Evolutionary conservation across 164 flowering plant genomes (phyloP), one percentile per base, ranked within the genome.

Genomic region (Magnolia kwangsiensis): DNA sequence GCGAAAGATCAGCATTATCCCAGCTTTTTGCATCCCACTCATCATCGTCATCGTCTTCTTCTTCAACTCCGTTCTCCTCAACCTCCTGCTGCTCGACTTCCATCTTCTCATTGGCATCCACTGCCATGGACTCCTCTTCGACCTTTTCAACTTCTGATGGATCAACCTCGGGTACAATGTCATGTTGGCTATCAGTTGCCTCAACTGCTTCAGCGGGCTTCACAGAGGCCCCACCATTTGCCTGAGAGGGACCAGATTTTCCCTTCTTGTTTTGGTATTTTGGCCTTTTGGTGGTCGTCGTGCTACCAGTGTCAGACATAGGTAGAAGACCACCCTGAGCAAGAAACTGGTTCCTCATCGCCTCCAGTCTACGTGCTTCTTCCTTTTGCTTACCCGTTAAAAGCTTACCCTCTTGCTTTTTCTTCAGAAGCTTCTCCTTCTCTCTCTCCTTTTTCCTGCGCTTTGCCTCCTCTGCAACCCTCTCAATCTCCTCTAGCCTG

Each of bases 1-100:
- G 78, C 71, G 81, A 81, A 20, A 96, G 79, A 76, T 78, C 86
- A 23, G 85, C 89, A 83, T 90, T 96, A 82, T 96, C 99, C 99
- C 99, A 94, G 81, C 95, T 94, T 84, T 94, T 96, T n/a, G 95
- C 96, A 83, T 96, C 99, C 99, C 99, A 96, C 71, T 91, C 97
- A 67, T 88, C 95, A 75, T 94, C 87, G 0, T 85, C 85, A 1
- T 87, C 95, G 8, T 86, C 94, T 13, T 89, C 96, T 74, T 89
- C 92, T 69, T 85, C 88, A 24, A 79, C 50, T 72, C 74, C 93
- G 74, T 89, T 85, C 69, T 86, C 89, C 80, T 83, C 83, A 51
- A 63, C 78, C 21, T 61, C 82, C 78, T 72, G 83, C 75, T 82
- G 82, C 76, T 82, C 72, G 77, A 67, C 80, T 79, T 80, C 91